Evolutionary conservation across 768 basidiomycete species (phyloP), one percentile per base, ranked within the genome.

Genomic region (Mycena floridula): DNA sequence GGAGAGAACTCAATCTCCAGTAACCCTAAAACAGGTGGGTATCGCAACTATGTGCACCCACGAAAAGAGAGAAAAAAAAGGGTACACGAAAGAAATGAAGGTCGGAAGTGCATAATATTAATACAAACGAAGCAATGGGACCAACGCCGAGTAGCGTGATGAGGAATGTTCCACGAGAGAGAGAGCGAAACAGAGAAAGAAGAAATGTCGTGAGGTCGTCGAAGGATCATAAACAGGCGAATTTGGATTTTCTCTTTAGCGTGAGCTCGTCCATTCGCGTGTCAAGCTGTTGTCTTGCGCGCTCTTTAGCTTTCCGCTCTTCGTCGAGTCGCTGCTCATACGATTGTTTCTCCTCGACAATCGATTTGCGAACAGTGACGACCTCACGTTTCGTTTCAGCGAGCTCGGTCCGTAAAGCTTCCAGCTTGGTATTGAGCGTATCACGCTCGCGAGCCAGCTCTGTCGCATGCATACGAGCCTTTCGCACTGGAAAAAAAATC

Each of bases 391-490:
- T 85, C 37, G 87, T 76, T 49, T 89, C 85, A 41, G 75, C 65
- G 21, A 94, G 74, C 62, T 94, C 89, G 45, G 62, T 74, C 38
- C 85, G 80, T 23, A 93, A 73, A 25, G 70, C 59, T 25, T 83
- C 81, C 45, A 87, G 64, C 62, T 89, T 82, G 36, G 62, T 56
- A 47, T 68, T 82, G 44, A 89, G 69, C 28, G 74, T 73, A 62
- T 94, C 92, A 37, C 92, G 81, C 63, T 95, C 92, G 40, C 86
- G 77, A 8, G 85, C 86, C 28, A 93, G 67, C 57, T 95, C 92
- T 44, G 87, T 90, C 16, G 90, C 89, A 60, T 94, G 92, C 81
- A 91, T 85, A 27, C 92, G 88, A 5, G 91, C 86, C 65, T 95
- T 95, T 48, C 93, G 88, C 44, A 95, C 89, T 92, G 55, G 25